Evolutionary conservation across 2,329 filamentous ascomycete genomes (phyloP).

Genomic region (Davidsoniella eucalypti): DNA sequence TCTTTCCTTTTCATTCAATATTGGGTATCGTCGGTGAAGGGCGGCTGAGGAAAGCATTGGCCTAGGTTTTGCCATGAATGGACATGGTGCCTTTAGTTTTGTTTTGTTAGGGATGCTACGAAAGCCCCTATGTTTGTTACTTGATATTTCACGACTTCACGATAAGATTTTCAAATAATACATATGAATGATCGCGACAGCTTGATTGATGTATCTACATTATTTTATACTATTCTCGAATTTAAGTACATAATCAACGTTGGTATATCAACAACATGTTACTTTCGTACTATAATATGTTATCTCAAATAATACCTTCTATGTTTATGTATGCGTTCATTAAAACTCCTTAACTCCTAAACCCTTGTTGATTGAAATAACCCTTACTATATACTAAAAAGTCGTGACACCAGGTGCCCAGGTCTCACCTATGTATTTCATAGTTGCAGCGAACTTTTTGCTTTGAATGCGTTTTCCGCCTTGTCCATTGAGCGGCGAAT

Average conservation of each 20-base stretch:
- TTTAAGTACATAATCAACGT: no score
- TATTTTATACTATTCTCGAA: no score
- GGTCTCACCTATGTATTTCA: conserved; percentile 67
- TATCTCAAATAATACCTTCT: no score
- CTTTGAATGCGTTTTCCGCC: conserved; percentile 62
- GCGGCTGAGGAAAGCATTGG: conserved; percentile 9
- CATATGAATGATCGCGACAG: no score
- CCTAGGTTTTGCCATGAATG: conserved; percentile 10
- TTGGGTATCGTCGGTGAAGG: not conserved
- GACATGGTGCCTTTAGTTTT: conserved; percentile 9
- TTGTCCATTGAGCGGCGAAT: conserved; percentile 40
- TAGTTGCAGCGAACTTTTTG: conserved; percentile 61
- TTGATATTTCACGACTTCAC: not conserved
- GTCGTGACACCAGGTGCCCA: conserved; percentile 62
- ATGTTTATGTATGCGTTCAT: no score
- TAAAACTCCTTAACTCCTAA: conserved; percentile 13
- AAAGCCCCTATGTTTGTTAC: not conserved
- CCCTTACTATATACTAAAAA: conserved; percentile 26
- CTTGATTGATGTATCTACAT: no score
- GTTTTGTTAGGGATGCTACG: not conserved
- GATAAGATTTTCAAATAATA: no score
- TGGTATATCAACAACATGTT: no score
- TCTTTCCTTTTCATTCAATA: not conserved
- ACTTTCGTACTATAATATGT: no score
- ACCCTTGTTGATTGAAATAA: conserved; percentile 15